Evolutionary conservation across 176 grass and related monocot species (phyloP).

Genomic region (Aegilops tauschii): DNA sequence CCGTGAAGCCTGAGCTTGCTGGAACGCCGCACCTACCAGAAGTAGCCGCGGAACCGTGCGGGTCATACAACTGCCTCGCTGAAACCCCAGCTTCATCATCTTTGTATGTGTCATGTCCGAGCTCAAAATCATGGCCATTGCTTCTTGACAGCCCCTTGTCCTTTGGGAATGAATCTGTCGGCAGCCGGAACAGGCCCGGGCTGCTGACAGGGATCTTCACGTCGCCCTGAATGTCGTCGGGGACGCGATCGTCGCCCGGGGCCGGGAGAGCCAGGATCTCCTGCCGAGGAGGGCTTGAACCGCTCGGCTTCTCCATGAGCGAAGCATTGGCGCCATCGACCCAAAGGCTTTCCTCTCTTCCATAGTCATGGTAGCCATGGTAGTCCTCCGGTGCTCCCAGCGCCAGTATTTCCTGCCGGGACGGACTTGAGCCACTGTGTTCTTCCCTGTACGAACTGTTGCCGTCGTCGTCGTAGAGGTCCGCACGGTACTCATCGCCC

Average conservation of each 20-base stretch:
- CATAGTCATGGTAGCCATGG: neutral
- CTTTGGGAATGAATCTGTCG: constrained; percentile 52
- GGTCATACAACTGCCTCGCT: constrained; percentile 16
- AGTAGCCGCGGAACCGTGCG: neutral
- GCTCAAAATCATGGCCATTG: neutral
- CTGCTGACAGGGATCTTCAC: constrained; percentile 46
- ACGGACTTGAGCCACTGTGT: neutral
- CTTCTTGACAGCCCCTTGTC: constrained; percentile 10
- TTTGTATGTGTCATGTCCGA: neutral
- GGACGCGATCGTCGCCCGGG: neutral
- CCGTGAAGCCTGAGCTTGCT: constrained; percentile 15
- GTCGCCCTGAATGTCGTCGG: constrained; percentile 5
- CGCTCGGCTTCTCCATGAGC: neutral
- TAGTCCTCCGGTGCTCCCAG: constrained; percentile 6
- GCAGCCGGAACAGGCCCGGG: constrained; percentile 72
- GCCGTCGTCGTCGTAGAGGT: neutral
- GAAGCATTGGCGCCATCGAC: neutral
- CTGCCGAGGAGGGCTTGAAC: neutral
- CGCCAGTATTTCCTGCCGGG: constrained; percentile 34
- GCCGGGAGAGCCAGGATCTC: constrained; percentile 45
- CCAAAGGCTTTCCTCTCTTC: neutral
- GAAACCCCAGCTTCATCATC: constrained; percentile 24
- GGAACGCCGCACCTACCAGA: constrained; percentile 32
- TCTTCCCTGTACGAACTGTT: neutral
- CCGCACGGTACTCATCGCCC: constrained; percentile 12